These are phyloP conservation scores for Phytophthora quininea DNA, from an alignment of 352 stramenopile species.

Conservation along the genomic window DNA sequence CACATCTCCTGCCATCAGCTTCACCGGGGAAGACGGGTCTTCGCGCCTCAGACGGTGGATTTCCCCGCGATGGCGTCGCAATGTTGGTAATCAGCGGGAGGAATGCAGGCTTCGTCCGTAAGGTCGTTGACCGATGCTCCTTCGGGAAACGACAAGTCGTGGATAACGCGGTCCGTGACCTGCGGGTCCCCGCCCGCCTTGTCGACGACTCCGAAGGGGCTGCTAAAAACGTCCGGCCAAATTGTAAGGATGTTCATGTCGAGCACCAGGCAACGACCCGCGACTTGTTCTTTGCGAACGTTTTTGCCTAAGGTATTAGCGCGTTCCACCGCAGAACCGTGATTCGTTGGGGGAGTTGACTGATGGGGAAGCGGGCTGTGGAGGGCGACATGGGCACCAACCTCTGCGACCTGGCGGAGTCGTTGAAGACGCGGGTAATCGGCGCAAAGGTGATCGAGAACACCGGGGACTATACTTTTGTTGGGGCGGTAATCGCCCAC, in stretches of 20 bases:
- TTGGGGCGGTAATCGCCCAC: conserved; percentile 1
- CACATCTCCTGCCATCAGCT: conserved; percentile 12
- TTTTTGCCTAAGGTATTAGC: no score
- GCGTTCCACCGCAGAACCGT: no score
- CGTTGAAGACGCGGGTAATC: background rate
- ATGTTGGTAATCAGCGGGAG: conserved; percentile 4
- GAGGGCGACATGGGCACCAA: background rate
- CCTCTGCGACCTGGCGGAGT: background rate
- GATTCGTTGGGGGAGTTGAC: background rate
- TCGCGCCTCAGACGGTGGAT: background rate
- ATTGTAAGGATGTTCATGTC: background rate
- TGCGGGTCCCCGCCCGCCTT: background rate
- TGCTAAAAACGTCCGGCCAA: background rate
- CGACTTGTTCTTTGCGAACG: no score
- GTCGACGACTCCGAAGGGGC: conserved; percentile 18
- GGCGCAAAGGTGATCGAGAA: background rate
- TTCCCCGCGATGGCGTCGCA: conserved; percentile 1
- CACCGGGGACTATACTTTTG: background rate
- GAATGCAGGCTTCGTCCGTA: background rate
- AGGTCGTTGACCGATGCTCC: conserved; percentile 8
- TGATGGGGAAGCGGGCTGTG: background rate
- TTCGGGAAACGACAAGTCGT: conserved; percentile 16
- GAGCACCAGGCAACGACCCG: background rate
- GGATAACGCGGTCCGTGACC: conserved; percentile 3
- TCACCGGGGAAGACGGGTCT: background rate